Evolutionary conservation across 768 basidiomycete genomes (phyloP), one percentile per base, ranked within the genome.

Genomic region (Kwoniella newhampshirensis): DNA sequence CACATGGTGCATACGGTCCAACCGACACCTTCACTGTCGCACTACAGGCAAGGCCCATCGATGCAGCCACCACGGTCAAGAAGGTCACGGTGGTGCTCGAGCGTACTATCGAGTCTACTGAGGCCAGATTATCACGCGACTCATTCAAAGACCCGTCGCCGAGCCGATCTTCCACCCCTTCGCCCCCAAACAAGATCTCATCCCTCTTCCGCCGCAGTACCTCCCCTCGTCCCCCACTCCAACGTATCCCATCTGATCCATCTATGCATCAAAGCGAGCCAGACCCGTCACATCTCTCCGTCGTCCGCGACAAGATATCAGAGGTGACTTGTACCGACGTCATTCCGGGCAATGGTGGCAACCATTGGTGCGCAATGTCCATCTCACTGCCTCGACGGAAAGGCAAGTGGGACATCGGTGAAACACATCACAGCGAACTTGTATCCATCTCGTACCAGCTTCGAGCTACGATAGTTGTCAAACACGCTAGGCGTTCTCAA

Each of bases 331-430:
- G 42, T 18, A 54, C 56, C 13, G 61, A 61, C 18, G 25, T 60
- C 9, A 36, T 51, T 4, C 46, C 51, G 17, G 59, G 54, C 8
- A 49, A 41, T 32, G 59, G 54, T n/a, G 67, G 67, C 11, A 59
- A 46, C 13, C 60, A 51, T 42, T 65, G 63, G 63, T 57, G 59
- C 23, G 26, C 30, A 26, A 45, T 57, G 40, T 58, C 55, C 2
- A 46, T 68, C 17, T 30, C 42, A 5, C 45, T 64, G 13, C 66
- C 71, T 5, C 45, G 52, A 25, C 54, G 68, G n/a, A 54, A 60
- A 23, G 63, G 66, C 2, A 60, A 57, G 18, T 73, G 71, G 71
- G 66, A 73, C 37, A 27, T 59, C 15, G 71, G 71, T 13, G 71
- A 73, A 36, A 66, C 71, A 5, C 41, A 62, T 8, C 46, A 43